Conservation (phyloP, 768 basidiomycete species). For the Trichaptum fuscoviolaceum region DNA sequence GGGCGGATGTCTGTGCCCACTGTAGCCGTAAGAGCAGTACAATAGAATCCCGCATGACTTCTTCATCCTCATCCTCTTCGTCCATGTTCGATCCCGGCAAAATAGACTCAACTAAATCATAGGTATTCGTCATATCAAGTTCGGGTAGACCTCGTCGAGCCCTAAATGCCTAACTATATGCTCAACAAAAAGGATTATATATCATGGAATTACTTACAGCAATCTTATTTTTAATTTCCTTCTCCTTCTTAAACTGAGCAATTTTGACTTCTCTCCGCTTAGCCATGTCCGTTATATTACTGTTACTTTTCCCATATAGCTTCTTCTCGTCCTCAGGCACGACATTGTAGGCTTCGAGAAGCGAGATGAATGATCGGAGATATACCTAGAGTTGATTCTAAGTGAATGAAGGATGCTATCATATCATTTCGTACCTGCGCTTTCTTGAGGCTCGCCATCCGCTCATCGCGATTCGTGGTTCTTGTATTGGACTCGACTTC, state of each 20-base stretch:
- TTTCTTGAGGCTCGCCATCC: conserved; percentile 50
- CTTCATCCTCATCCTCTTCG: conserved; percentile 54
- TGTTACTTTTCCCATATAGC: conserved; percentile 45
- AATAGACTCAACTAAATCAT: conserved; percentile 60
- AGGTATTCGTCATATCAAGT: conserved; percentile 39
- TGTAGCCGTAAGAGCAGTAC: conserved; percentile 69
- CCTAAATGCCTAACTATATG: not conserved
- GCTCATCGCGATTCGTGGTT: conserved; percentile 50
- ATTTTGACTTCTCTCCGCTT: conserved; percentile 85
- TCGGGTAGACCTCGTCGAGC: conserved; percentile 26
- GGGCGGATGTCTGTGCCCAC: conserved; percentile 62
- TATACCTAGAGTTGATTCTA: conserved; percentile 6
- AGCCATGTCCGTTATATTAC: conserved; percentile 54
- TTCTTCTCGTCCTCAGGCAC: conserved; percentile 55
- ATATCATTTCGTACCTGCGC: conserved; percentile 41
- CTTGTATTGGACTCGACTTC: conserved; percentile 59
- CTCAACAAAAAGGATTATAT: not conserved
- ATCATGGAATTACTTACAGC: conserved; percentile 42
- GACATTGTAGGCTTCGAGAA: conserved; percentile 61
- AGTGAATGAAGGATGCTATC: conserved; percentile 15
- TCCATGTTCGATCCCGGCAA: conserved; percentile 40
- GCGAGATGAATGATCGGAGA: conserved; percentile 39
- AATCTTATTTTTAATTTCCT: conserved; percentile 65
- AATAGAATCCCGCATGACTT: conserved; percentile 58
- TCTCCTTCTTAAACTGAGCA: conserved; percentile 83